Base-by-base conservation (phyloP, 2,329 filamentous ascomycete genomes). In the Coniochaeta sp. region DNA sequence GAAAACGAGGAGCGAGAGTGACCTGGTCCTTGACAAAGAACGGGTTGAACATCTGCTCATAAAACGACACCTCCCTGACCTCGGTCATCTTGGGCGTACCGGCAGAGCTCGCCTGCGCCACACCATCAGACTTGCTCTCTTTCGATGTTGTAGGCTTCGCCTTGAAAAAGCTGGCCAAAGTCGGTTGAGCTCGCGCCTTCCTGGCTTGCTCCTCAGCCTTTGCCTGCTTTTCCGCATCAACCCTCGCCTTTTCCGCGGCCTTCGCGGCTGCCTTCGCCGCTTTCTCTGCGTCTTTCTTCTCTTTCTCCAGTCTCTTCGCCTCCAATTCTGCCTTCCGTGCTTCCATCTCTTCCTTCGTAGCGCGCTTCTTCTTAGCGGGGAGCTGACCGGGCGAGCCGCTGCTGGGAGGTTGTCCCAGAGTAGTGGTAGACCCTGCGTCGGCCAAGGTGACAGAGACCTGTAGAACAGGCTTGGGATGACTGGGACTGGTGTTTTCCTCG, bases 21-120 rank as follows among this genome's bases (percentile, higher is more conserved):
- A 91, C 89, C 67, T 91, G 82, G 2, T 86, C 80, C 61, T 91
- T 89, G 54, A 95, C 69, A 63, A 89, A 93, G 72, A 97, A 98
- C 0, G 90, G 87, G 34, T 91, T 82, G 68, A 98, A 98, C 38
- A 81, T 77, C 65, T 85, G 86, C 19, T 89, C 77, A 65, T 91
- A 93, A 52, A 84, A 80, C 0, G 82, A 80, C 26, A 61, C 16
- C n/a, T 63, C 58, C 12, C 62, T 67, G 14, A 57, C 17, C 19
- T 58, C 61, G 8, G 63, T 59, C 64, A 76, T 70, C 50, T 64
- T 59, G 57, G 73, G 65, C 40, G 71, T 71, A 7, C 58, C 62
- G 2, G 66, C 65, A 57, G 68, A 55, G 42, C 61, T 69, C 10
- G 62, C 61, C 14, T 64, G 62, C 16, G 69, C 63, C 26, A 61